Evolutionary conservation across 2,329 filamentous ascomycete genomes (phyloP), one percentile per base, ranked within the genome.

Genomic region (Ophiostoma sp.): DNA sequence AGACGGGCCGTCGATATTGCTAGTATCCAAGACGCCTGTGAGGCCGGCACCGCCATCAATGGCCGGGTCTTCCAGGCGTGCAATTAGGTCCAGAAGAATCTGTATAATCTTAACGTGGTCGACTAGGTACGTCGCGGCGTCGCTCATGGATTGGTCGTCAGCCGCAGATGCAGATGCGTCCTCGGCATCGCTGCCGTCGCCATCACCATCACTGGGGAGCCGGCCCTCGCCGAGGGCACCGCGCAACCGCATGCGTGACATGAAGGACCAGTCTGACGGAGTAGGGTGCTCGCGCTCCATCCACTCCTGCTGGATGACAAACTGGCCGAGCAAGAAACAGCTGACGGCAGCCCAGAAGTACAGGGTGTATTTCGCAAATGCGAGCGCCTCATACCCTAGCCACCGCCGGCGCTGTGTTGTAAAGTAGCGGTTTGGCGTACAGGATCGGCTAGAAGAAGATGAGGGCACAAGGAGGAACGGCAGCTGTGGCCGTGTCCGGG

Each of bases 241-340:
- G 55, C 92, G 85, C 71, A 91, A 83, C 52, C 83, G 81, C 78
- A 89, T 85, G 38, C 92, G 83, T 63, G 89, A 91, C 72, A 86
- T 79, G 77, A 87, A 89, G 0, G 81, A 81, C 92, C 93, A 97
- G 76, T 96, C 93, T 40, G 85, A 84, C 0, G 94, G 93, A 0
- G 92, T 93, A 0, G 93, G 93, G 76, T 89, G 91, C 66, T 85
- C 81, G 64, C 89, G 84, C 79, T 97, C 93, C 62, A 91, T 81
- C 70, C 83, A 81, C 77, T 96, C 92, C 74, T 93, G 89, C 75
- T 89, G 83, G 47, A 92, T 76, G 16, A 88, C 88, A 71, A 87
- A 85, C 72, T 84, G 83, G 52, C 88, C 85, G 9, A 90, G 79
- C 52, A 85, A 80, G 58, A 87, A 77, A 69, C 89, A 84, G 62